A percentile compares a stretch with the other conserved stretches of the same genome.
These are phyloP conservation scores for Sophora flavescens DNA, from an alignment of 306 rosid genomes.

Conservation along the genomic window DNA sequence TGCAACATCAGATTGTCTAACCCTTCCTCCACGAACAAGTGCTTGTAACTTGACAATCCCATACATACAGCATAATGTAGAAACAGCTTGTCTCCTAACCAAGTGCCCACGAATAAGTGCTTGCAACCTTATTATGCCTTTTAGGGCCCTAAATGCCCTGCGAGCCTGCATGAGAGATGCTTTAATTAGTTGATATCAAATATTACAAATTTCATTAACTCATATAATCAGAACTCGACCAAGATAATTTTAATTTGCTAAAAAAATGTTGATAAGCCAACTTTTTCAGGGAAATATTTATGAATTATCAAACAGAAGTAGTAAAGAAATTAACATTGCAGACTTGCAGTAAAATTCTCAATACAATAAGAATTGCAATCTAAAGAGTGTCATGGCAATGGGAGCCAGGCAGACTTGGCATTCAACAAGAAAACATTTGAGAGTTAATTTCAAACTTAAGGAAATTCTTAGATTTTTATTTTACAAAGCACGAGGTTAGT, in stretches of 20 bases:
- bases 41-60: conserved; percentile 85
- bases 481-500: background rate
- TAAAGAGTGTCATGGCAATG: background rate
- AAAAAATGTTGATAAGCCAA: conserved; percentile 10
- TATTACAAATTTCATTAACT: conserved; percentile 5
- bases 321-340: background rate
- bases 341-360: background rate
- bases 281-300: conserved; percentile 7
- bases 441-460: conserved; percentile 5
- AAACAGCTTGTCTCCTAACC: conserved; percentile 85
- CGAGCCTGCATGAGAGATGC: conserved; percentile 75
- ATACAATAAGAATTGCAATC: background rate
- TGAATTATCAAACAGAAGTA: background rate
- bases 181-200: conserved; percentile 45
- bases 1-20: conserved; percentile 66
- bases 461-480: background rate
- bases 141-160: conserved; percentile 81
- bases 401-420: background rate
- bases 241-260: conserved; percentile 27
- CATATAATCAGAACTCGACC: conserved; percentile 20
- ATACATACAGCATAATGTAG: conserved; percentile 72
- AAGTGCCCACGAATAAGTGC: conserved; percentile 93
- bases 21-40: conserved; percentile 66
- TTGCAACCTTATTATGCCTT: conserved; percentile 93
- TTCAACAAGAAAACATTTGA: background rate